Percentiles rank a stretch among this genome's conserved stretches.
phyloP scores from a whole-genome alignment of 2,329 filamentous ascomycete genomes.

The Nakataea oryzae region DNA sequence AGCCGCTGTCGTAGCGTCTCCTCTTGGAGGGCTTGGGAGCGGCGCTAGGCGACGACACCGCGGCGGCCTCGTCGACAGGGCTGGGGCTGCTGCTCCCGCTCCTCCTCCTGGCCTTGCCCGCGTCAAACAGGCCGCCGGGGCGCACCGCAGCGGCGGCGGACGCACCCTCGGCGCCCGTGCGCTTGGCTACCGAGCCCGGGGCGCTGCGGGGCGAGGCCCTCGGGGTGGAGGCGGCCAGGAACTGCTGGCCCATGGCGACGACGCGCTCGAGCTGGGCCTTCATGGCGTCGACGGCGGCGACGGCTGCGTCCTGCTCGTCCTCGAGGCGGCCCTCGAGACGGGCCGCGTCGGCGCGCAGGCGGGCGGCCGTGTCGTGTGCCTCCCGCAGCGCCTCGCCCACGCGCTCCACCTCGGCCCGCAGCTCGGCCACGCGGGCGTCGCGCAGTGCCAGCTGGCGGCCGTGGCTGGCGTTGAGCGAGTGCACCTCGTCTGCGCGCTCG shows the following conservation, averaged over 20 bases:
- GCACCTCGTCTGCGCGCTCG: constrained; percentile 2
- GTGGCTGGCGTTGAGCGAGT: constrained; percentile 26
- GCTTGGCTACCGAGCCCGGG: not conserved
- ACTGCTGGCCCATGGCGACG: constrained; percentile 32
- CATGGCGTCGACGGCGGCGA: constrained; percentile 36
- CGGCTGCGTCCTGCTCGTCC: constrained; percentile 27
- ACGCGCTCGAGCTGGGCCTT: constrained; percentile 39
- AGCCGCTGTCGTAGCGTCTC: constrained; percentile 41
- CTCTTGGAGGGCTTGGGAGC: constrained; percentile 22
- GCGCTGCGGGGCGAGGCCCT: not conserved
- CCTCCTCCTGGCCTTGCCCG: constrained; percentile 4
- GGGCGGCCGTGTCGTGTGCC: constrained; percentile 34
- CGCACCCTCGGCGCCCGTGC: constrained; percentile 5
- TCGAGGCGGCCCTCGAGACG: constrained; percentile 23
- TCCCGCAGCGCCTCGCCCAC: constrained; percentile 31
- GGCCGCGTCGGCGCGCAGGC: constrained; percentile 35
- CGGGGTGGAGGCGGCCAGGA: constrained; percentile 18
- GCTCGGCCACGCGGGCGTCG: constrained; percentile 37
- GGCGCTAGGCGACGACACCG: not conserved
- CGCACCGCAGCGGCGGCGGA: constrained; percentile 9
- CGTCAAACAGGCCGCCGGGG: constrained; percentile 8
- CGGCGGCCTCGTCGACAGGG: not conserved
- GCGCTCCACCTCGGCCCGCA: constrained; percentile 36
- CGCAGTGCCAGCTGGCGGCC: constrained; percentile 37
- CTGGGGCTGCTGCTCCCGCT: constrained; percentile 7